Base-by-base conservation (phyloP, 768 basidiomycete species). In the Wakefieldia striispora region DNA sequence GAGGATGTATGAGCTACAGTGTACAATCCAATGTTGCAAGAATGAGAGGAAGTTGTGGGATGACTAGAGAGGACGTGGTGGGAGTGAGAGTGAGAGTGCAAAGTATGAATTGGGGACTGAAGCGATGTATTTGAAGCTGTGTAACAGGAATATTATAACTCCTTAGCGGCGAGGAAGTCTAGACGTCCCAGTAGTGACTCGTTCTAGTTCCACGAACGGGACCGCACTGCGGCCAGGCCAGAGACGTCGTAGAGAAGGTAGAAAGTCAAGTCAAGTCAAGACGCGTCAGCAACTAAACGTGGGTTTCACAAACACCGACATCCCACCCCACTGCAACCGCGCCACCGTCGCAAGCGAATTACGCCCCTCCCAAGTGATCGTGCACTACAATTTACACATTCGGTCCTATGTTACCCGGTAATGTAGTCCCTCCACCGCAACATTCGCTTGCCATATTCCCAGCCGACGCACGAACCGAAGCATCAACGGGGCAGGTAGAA, bases 401-500 rank as follows among this genome's bases (percentile, higher is more conserved):
- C 11, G 36, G 21, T 4, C 3, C 51, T 53, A 61, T 1, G 72
- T 54, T 9, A 74, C 69, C 39, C 70, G 68, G 53, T 74, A 61
- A 58, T 71, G 78, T 41, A 80, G 55, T 8, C 89, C 90, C 57
- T 91, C 90, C 6, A 92, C 75, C 1, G 89, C 89, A 34, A 91
- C 72, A 57, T 86, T 84, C 35, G 88, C 89, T 70, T 92, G 89
- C 90, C 90, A 92, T 7, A 81, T 75, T 8, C 89, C 89, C 20
- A 92, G 61, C 57, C 73, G 73, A 45, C 86, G 75, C 12, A 83
- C 79, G 6, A 83, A 75, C 37, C 89, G 73, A 27, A 92, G 69
- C 51, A 82, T 75, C 21, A 83, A 71, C 2, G 89, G 90, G 0
- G 83, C 84, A 10, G 89, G 86, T 16, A 86, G 49, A 6, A 91